Percentiles rank a stretch among this genome's conserved stretches.
Conservation (phyloP, 1,284 basidiomycete species). For the Taiwanofungus camphoratus region DNA sequence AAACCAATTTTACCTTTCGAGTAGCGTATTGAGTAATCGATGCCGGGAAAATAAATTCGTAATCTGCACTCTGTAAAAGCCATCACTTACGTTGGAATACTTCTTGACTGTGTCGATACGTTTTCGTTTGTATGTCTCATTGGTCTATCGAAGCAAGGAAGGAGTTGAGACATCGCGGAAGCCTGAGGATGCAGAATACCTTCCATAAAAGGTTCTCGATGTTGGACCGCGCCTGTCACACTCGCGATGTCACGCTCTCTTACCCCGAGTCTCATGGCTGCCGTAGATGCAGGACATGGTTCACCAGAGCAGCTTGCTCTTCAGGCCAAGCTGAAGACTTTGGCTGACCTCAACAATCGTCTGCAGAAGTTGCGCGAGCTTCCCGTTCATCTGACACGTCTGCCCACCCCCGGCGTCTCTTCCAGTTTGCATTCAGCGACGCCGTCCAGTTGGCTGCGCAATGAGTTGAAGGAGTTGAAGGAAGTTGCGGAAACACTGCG, state of each 20-base stretch:
- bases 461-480: conserved; percentile 32
- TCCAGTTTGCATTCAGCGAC: conserved; percentile 10
- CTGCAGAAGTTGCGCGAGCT: conserved; percentile 40
- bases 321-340: conserved; percentile 20
- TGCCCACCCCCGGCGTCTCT: conserved; percentile 8
- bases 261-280: conserved; percentile 3
- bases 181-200: too few relatives aligned
- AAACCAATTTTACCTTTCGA: too few relatives aligned
- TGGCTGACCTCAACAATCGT: conserved; percentile 40
- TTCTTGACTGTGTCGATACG: too few relatives aligned
- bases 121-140: too few relatives aligned
- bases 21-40: too few relatives aligned
- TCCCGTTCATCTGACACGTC: conserved; percentile 35
- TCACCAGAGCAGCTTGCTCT: conserved; percentile 4
- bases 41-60: too few relatives aligned
- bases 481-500: conserved; percentile 40
- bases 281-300: not conserved
- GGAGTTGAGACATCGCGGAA: too few relatives aligned
- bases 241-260: conserved; percentile 29
- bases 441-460: conserved; percentile 16
- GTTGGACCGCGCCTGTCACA: too few relatives aligned
- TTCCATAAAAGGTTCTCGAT: too few relatives aligned
- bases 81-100: too few relatives aligned
- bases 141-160: too few relatives aligned
- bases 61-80: too few relatives aligned